A percentile compares a stretch with the other conserved stretches of the same genome.
Conservation (phyloP, 2,329 filamentous ascomycete species). For the Aspergillus jensenii region DNA sequence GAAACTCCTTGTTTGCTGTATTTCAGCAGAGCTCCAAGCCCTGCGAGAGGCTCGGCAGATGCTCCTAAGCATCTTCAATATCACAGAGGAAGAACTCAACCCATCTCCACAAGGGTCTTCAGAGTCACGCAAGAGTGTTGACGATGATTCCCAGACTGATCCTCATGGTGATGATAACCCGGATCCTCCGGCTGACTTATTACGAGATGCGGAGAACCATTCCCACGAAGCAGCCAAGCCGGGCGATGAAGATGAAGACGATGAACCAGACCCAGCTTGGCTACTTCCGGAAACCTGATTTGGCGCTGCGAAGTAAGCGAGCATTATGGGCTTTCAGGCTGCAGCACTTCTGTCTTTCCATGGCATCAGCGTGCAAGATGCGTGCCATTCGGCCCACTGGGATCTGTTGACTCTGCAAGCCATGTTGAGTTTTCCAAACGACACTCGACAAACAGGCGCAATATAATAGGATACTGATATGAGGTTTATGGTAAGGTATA, state of each 20-base stretch:
- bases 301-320: background rate
- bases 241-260: conserved; percentile 36
- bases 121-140: conserved; percentile 4
- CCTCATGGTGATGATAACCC: conserved; percentile 29
- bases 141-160: conserved; percentile 14
- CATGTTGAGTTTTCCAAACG: no score
- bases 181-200: conserved; percentile 39
- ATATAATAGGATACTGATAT: no score
- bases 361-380: no score
- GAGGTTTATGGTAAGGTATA: no score
- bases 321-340: background rate
- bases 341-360: background rate
- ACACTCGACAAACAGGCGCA: no score
- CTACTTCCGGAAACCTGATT: conserved; percentile 33
- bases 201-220: conserved; percentile 29
- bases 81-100: conserved; percentile 21
- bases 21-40: conserved; percentile 63
- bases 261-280: conserved; percentile 47
- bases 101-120: conserved; percentile 9
- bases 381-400: no score
- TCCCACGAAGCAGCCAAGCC: conserved; percentile 25
- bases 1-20: conserved; percentile 62
- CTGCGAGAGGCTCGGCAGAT: conserved; percentile 40
- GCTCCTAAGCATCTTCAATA: conserved; percentile 35
- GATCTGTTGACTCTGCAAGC: background rate